phyloP scores from a whole-genome alignment of 108 stramenopile species.

The Skeletonema marinoi region DNA sequence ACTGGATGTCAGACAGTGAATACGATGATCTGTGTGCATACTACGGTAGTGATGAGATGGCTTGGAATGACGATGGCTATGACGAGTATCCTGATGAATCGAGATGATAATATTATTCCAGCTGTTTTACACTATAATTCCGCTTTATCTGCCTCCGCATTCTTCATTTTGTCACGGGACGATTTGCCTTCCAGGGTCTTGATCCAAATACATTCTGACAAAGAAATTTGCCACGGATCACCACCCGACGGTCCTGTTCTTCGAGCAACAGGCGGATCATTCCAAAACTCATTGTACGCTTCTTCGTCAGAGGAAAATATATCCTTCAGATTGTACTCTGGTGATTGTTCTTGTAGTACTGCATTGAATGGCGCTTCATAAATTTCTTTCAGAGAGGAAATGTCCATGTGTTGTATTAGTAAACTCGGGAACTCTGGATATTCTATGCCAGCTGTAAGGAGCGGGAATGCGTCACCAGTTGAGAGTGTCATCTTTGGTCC shows the following conservation, averaged over 20 bases:
- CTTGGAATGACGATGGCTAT: slow-evolving; percentile 31
- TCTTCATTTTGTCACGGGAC: not conserved
- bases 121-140: slow-evolving; percentile 1
- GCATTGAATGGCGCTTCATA: slow-evolving; percentile 30
- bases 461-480: slow-evolving; percentile 10
- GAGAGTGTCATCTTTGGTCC: slow-evolving; percentile 2
- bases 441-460: slow-evolving; percentile 30
- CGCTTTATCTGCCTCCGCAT: not conserved
- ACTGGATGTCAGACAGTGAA: slow-evolving; percentile 1
- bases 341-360: slow-evolving; percentile 5
- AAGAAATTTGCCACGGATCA: slow-evolving; percentile 22
- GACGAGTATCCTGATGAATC: slow-evolving; percentile 47
- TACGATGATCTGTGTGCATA: slow-evolving; percentile 1
- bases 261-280: slow-evolving; percentile 23
- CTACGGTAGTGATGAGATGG: slow-evolving; percentile 21
- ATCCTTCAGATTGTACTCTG: slow-evolving; percentile 11
- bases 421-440: slow-evolving; percentile 27
- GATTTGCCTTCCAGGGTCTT: slow-evolving; percentile 1
- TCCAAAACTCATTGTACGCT: slow-evolving; percentile 24
- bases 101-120: not conserved
- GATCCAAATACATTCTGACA: slow-evolving; percentile 19
- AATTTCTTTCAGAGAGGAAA: slow-evolving; percentile 9
- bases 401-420: slow-evolving; percentile 8
- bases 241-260: slow-evolving; percentile 22
- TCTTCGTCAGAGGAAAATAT: slow-evolving; percentile 10